These are phyloP conservation scores for Peronospora farinosa DNA, from an alignment of 352 stramenopile species.

Conservation along the genomic window DNA sequence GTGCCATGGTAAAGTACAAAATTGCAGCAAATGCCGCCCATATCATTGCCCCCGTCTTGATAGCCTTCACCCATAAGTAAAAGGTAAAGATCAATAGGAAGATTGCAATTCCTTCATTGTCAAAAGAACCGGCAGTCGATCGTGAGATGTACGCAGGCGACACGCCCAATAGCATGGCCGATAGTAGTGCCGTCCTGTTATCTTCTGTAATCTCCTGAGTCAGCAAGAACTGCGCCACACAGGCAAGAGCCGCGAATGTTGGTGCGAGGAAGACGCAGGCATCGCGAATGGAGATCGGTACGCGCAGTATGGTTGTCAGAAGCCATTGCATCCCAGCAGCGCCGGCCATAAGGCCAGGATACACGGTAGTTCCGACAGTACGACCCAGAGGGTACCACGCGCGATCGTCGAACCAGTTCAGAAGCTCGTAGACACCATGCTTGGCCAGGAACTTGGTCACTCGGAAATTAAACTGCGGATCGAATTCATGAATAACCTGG, in stretches of 20 bases:
- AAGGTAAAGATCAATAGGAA: slow-evolving; percentile 97
- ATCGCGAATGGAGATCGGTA: slow-evolving; percentile 63
- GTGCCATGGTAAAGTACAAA: slow-evolving; percentile 95
- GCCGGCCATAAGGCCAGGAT: slow-evolving; percentile 89
- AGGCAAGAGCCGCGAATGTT: slow-evolving; percentile 80
- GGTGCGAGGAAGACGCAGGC: slow-evolving; percentile 89
- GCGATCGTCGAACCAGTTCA: slow-evolving; percentile 98
- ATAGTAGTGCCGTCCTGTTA: slow-evolving; percentile 71
- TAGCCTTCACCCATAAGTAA: slow-evolving; percentile 90
- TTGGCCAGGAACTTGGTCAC: slow-evolving; percentile 93
- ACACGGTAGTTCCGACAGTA: slow-evolving; percentile 89
- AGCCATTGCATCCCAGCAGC: slow-evolving; percentile 74
- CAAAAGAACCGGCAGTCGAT: slow-evolving; percentile 96
- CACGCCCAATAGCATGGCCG: slow-evolving; percentile 90
- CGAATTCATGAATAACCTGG: slow-evolving; percentile 89
- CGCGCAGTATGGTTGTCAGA: slow-evolving; percentile 12
- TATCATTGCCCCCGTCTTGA: slow-evolving; percentile 78
- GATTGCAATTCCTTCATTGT: slow-evolving; percentile 98
- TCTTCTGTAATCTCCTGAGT: slow-evolving; percentile 73
- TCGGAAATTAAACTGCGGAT: slow-evolving; percentile 98
- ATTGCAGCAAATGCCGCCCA: slow-evolving; percentile 56
- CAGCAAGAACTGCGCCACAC: slow-evolving; percentile 84
- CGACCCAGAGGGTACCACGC: slow-evolving; percentile 91
- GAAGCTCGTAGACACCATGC: slow-evolving; percentile 89
- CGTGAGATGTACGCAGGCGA: slow-evolving; percentile 96